Conservation (phyloP, 108 stramenopile species). For the Nitzschia putrida region DNA sequence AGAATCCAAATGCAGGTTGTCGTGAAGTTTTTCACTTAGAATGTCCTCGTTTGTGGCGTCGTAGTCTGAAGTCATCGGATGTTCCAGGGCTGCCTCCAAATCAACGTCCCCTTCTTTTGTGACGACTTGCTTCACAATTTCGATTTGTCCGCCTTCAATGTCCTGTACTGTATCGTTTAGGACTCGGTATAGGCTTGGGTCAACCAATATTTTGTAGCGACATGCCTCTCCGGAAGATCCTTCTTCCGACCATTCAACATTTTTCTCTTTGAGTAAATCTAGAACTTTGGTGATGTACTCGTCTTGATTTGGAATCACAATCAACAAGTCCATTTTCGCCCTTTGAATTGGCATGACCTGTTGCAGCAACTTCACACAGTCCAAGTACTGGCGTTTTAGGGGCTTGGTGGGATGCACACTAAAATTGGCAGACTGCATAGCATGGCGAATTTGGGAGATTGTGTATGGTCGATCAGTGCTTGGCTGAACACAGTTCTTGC, state of each 20-base stretch:
- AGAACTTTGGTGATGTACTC: constrained; percentile 19
- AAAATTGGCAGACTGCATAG: constrained; percentile 83
- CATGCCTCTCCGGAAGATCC: not conserved
- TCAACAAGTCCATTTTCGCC: constrained; percentile 91
- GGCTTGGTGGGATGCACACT: constrained; percentile 86
- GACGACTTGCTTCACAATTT: constrained; percentile 80
- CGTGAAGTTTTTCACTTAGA: not conserved
- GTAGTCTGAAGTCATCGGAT: not conserved
- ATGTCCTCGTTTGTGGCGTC: not conserved
- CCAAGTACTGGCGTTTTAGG: constrained; percentile 94
- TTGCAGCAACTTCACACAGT: constrained; percentile 88
- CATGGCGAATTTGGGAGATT: constrained; percentile 81
- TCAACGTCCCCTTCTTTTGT: constrained; percentile 65
- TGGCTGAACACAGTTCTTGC: constrained; percentile 92
- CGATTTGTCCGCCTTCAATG: constrained; percentile 52
- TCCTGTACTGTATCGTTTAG: constrained; percentile 58
- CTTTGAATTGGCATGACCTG: constrained; percentile 89
- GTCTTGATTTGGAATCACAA: constrained; percentile 40
- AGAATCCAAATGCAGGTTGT: not conserved
- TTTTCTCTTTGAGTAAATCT: constrained; percentile 24
- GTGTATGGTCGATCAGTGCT: constrained; percentile 87
- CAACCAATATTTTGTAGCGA: constrained; percentile 48
- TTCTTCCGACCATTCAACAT: constrained; percentile 23
- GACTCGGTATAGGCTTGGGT: constrained; percentile 81
- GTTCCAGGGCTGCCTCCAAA: constrained; percentile 32